Conservation (phyloP, 1,139 yeast species). For the Kodamaea plutei region DNA sequence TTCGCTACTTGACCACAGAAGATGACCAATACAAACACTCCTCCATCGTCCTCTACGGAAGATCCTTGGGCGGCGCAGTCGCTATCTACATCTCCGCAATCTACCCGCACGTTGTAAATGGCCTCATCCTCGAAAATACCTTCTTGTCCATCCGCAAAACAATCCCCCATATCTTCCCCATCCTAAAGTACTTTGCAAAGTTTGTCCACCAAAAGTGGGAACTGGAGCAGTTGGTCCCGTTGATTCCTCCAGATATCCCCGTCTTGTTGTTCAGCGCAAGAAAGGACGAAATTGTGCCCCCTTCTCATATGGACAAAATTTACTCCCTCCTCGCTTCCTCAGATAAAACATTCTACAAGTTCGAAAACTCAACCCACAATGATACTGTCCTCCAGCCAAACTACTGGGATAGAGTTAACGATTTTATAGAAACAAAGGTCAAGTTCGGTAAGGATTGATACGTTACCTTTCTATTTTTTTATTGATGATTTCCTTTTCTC, state of each 20-base stretch:
- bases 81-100: slow-evolving; percentile 75
- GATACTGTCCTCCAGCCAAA: slow-evolving; percentile 70
- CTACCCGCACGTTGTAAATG: slow-evolving; percentile 48
- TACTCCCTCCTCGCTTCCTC: slow-evolving; percentile 45
- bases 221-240: slow-evolving; percentile 58
- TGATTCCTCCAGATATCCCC: slow-evolving; percentile 55
- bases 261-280: slow-evolving; percentile 70
- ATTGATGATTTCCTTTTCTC: no score
- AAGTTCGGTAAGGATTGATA: no score
- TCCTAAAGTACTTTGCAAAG: slow-evolving; percentile 50
- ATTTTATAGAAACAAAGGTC: slow-evolving; percentile 46
- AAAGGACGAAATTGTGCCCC: slow-evolving; percentile 89
- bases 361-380: slow-evolving; percentile 66
- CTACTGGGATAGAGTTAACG: slow-evolving; percentile 68
- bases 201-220: slow-evolving; percentile 84
- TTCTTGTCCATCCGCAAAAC: slow-evolving; percentile 75
- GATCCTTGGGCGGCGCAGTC: slow-evolving; percentile 95
- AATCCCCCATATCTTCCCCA: slow-evolving; percentile 79
- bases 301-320: slow-evolving; percentile 68
- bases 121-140: slow-evolving; percentile 79
- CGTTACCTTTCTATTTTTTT: no score
- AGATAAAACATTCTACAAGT: slow-evolving; percentile 47
- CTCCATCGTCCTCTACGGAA: slow-evolving; percentile 70
- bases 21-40: slow-evolving; percentile 49
- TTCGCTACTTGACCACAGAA: slow-evolving; percentile 54